These are phyloP conservation scores for Phytophthora aleatoria DNA, from an alignment of 352 stramenopile genomes.

Conservation along the genomic window DNA sequence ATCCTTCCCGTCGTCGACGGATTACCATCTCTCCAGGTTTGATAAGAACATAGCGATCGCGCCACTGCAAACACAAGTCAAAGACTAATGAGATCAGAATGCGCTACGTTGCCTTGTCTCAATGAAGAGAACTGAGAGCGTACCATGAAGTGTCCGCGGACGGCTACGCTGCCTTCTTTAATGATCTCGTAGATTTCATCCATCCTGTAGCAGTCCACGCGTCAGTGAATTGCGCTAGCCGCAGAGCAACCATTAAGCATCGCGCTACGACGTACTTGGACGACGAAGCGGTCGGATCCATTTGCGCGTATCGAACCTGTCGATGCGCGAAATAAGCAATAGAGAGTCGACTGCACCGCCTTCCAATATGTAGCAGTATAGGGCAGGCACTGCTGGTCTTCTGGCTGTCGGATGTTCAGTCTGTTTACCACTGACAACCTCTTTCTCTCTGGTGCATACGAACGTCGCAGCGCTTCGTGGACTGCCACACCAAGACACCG, in stretches of 20 bases:
- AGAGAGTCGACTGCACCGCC: slow-evolving; percentile 2
- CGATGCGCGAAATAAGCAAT: slow-evolving; percentile 26
- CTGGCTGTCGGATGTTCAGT: slow-evolving; percentile 20
- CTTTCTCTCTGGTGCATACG: slow-evolving; percentile 16
- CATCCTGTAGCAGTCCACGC: slow-evolving; percentile 19
- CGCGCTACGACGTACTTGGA: slow-evolving; percentile 25
- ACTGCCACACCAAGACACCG: slow-evolving; percentile 24
- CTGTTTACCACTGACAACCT: slow-evolving; percentile 22
- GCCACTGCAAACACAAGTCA: slow-evolving; percentile 46
- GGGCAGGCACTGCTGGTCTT: slow-evolving; percentile 22
- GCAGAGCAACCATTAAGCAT: neutral
- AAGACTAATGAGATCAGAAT: slow-evolving; percentile 6
- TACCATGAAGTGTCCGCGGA: slow-evolving; percentile 75
- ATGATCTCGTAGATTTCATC: slow-evolving; percentile 33
- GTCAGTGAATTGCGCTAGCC: neutral
- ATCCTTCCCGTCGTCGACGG: slow-evolving; percentile 44
- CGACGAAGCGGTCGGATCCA: slow-evolving; percentile 29
- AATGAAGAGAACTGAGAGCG: neutral
- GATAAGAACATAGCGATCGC: slow-evolving; percentile 67
- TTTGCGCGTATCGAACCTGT: slow-evolving; percentile 5
- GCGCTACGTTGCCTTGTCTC: too few species aligned
- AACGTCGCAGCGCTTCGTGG: slow-evolving; percentile 4
- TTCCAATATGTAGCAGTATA: slow-evolving; percentile 11
- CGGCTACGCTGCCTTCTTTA: slow-evolving; percentile 64
- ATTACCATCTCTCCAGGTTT: slow-evolving; percentile 55